Base-by-base conservation (phyloP, 108 stramenopile species). In the Pseudonitzschia pungens region DNA sequence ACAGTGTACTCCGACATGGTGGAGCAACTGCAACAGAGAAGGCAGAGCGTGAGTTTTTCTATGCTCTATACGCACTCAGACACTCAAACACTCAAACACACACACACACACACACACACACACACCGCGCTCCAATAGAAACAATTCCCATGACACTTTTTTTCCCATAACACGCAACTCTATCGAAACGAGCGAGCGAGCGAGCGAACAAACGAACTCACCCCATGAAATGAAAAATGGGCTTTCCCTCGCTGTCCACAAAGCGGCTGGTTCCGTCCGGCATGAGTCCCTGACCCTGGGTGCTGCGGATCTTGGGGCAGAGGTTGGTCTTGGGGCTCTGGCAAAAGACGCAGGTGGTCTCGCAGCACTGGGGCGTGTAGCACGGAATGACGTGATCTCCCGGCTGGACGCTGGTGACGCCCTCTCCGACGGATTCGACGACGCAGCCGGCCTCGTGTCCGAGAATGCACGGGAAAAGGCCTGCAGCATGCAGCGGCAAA, bases 1-100 rank as follows among this genome's bases (percentile, higher is more conserved):
- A 98, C 97, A 3, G 96, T 92, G 81, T 97, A 99, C 80, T 99
- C 96, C 32, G 83, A 71, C 92, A 99, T 96, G 27, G 98, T 97
- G 62, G 81, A 84, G 67, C 93, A 95, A 31, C 64, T 65, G 64
- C 36, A 15, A n/a, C 36, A 15, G 62, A 9, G 44, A 45, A 45
- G 14, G 44, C 9, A 14, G 44, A 45, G 9, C 44, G 44, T 11
- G 44, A 45, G 14, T 11, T 11, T 14, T 9, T 11, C 14, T 45
- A 45, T 45, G 14, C 16, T 18, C 16, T 11, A 18, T n/a, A n/a
- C n/a, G n/a, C n/a, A n/a, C n/a, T n/a, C n/a, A n/a, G n/a, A n/a
- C n/a, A n/a, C n/a, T n/a, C n/a, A n/a, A n/a, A n/a, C n/a, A n/a
- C n/a, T n/a, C n/a, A n/a, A n/a, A n/a, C n/a, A n/a, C n/a, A n/a